phyloP scores from a whole-genome alignment of 2,329 filamentous ascomycete genomes.

The Aspergillus sp. region DNA sequence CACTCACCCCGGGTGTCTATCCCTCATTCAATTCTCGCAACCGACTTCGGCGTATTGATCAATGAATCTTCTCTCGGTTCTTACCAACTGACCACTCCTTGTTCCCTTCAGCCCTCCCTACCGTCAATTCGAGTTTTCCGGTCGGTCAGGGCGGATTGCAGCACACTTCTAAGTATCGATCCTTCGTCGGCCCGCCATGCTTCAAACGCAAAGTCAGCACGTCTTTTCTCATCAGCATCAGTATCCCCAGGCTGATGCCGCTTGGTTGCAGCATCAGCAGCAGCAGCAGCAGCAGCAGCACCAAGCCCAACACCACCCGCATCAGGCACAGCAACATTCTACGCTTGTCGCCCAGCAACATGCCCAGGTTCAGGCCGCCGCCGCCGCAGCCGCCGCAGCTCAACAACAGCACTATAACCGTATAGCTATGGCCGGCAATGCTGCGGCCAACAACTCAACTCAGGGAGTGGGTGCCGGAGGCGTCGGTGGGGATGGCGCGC shows the following conservation, averaged over 20 bases:
- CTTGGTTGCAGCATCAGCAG: constrained; percentile 46
- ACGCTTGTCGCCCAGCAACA: constrained; percentile 53
- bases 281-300: constrained; percentile 27
- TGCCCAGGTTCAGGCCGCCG: constrained; percentile 53
- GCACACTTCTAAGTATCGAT: constrained; percentile 22
- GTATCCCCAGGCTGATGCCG: constrained; percentile 48
- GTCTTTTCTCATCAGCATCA: constrained; percentile 61
- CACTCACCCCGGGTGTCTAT: not conserved
- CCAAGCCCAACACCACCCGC: constrained; percentile 39
- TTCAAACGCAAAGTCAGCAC: constrained; percentile 57
- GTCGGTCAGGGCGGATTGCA: constrained; percentile 22
- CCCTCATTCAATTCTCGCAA: not conserved
- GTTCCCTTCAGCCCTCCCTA: constrained; percentile 9
- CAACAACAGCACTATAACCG: constrained; percentile 67
- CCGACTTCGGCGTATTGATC: constrained; percentile 17
- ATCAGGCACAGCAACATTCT: constrained; percentile 41
- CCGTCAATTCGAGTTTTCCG: constrained; percentile 14
- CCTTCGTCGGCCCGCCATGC: constrained; percentile 39
- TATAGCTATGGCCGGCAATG: constrained; percentile 66
- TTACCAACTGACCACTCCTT: constrained; percentile 25
- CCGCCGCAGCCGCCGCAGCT: constrained; percentile 40
- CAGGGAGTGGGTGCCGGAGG: constrained; percentile 42
- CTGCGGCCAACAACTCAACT: constrained; percentile 39
- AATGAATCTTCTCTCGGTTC: constrained; percentile 29
- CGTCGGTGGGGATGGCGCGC: constrained; percentile 47